Evolutionary conservation across 345 rosid species (phyloP).

Genomic region (Erodium maritimum): DNA sequence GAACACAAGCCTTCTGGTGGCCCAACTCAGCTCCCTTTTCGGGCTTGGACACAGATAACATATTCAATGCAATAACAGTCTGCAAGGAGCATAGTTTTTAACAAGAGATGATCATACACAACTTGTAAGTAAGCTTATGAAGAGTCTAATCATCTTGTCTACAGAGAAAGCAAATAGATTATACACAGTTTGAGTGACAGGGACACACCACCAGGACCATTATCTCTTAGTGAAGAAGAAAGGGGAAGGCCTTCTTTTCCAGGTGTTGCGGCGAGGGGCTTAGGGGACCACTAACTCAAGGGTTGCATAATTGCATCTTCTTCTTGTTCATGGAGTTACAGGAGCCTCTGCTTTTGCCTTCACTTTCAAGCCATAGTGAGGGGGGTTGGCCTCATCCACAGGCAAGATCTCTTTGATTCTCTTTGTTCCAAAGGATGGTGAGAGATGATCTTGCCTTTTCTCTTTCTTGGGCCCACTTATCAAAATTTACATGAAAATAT

Average conservation of each 20-base stretch:
- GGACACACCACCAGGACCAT: neutral
- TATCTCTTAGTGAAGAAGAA: neutral
- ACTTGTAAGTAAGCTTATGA: neutral
- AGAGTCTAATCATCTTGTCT: neutral
- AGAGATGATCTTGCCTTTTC: conserved; percentile 36
- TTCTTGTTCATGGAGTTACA: conserved; percentile 13
- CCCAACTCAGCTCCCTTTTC: conserved; percentile 19
- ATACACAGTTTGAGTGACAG: neutral
- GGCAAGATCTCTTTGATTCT: conserved; percentile 55
- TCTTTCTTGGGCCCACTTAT: conserved; percentile 36
- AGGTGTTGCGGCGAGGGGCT: neutral
- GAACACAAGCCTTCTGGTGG: conserved; percentile 17
- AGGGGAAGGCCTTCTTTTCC: neutral
- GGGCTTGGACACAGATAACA: neutral
- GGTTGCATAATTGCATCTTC: neutral
- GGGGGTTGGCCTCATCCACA: conserved; percentile 39
- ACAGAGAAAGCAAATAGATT: neutral
- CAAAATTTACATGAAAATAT: too few relatives aligned
- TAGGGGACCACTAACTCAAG: conserved; percentile 9
- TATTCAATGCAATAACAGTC: neutral
- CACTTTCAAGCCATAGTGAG: conserved; percentile 32
- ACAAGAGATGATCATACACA: neutral
- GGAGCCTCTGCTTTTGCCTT: conserved; percentile 17
- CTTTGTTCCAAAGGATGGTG: conserved; percentile 36
- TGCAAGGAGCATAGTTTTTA: too few relatives aligned